These are phyloP conservation scores for Ceratocystis huliohia DNA, from an alignment of 2,329 filamentous ascomycete species.

Conservation along the genomic window DNA sequence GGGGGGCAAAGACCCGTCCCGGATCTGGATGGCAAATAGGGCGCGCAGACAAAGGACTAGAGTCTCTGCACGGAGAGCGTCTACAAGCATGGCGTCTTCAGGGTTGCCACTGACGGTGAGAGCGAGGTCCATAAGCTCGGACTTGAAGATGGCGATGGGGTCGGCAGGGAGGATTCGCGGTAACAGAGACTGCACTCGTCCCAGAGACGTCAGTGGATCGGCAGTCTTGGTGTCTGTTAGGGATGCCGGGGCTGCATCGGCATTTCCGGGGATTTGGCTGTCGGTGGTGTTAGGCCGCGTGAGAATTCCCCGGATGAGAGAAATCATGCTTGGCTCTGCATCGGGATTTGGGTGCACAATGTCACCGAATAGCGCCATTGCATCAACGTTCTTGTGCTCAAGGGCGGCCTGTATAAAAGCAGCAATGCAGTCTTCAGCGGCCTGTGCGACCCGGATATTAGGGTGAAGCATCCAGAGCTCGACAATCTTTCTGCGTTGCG, in stretches of 20 bases:
- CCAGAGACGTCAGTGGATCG: not conserved
- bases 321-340: not conserved
- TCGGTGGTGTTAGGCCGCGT: not conserved
- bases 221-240: not conserved
- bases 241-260: not conserved
- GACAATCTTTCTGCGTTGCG: conserved; percentile 12
- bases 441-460: conserved; percentile 1
- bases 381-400: not conserved
- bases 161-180: not conserved
- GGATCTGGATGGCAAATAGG: not conserved
- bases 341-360: not conserved
- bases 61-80: not conserved
- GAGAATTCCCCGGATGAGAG: not conserved
- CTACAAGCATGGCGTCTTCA: not conserved
- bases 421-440: conserved; percentile 10
- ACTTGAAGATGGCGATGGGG: conserved; percentile 9
- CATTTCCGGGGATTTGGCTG: too few species aligned
- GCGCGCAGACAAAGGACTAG: not conserved
- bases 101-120: not conserved
- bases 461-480: conserved; percentile 18
- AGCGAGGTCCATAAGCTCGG: conserved; percentile 9
- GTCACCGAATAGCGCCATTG: not conserved
- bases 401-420: conserved; percentile 2
- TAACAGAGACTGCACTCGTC: conserved; percentile 11
- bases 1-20: not conserved